Conservation (phyloP, 345 rosid species). For the Hibiscus syriacus region DNA sequence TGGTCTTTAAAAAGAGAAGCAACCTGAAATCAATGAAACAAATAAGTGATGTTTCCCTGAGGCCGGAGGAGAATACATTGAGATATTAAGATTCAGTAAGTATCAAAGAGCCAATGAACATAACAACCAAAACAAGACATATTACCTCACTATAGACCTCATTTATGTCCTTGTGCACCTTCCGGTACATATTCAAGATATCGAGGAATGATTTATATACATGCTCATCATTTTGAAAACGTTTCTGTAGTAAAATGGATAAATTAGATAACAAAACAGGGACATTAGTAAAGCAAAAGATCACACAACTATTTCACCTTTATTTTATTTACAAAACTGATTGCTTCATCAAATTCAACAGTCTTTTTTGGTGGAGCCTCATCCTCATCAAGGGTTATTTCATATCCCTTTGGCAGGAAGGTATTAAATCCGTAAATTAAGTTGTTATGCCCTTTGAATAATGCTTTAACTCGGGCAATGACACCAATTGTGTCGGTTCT, state of each 20-base stretch:
- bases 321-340: conserved; percentile 67
- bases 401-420: conserved; percentile 90
- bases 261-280: conserved; percentile 4
- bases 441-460: conserved; percentile 88
- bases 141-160: conserved; percentile 89
- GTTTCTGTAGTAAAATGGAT: conserved; percentile 49
- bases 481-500: conserved; percentile 95
- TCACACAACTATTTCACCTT: conserved; percentile 41
- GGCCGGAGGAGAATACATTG: background rate
- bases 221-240: conserved; percentile 79
- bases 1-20: conserved; percentile 72
- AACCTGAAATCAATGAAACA: conserved; percentile 44
- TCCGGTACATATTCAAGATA: conserved; percentile 84
- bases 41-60: background rate
- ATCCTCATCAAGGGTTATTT: conserved; percentile 73
- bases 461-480: conserved; percentile 81
- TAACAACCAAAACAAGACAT: conserved; percentile 2
- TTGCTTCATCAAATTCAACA: conserved; percentile 85
- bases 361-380: conserved; percentile 79
- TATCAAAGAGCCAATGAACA: too few species aligned
- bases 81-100: background rate
- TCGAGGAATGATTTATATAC: conserved; percentile 84
- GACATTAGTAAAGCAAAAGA: conserved; percentile 5
- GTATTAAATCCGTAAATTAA: conserved; percentile 88
- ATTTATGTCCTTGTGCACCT: conserved; percentile 80